phyloP scores from a whole-genome alignment of 345 rosid genomes.

The Euphorbia pulcherrima region DNA sequence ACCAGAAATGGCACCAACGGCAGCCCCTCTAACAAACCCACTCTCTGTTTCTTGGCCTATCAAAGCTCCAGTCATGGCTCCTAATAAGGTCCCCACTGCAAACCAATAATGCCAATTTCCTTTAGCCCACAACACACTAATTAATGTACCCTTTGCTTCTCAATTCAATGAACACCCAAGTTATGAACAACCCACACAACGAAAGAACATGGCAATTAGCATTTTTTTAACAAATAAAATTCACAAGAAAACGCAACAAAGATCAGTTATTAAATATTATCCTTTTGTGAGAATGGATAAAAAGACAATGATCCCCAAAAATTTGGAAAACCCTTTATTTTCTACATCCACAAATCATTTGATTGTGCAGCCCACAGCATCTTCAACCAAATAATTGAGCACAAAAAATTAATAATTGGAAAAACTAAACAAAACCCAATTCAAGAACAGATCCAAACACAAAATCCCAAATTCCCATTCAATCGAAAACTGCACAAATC shows the following conservation, averaged over 20 bases:
- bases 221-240: neutral
- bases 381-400: neutral
- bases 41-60: constrained; percentile 99
- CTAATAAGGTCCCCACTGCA: constrained; percentile 93
- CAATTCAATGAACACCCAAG: neutral
- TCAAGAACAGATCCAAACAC: constrained; percentile 12
- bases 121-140: too few species aligned
- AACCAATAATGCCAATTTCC: constrained; percentile 16
- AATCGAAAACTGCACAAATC: constrained; percentile 5
- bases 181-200: neutral
- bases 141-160: neutral
- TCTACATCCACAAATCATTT: neutral
- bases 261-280: neutral
- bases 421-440: constrained; percentile 6
- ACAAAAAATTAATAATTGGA: constrained; percentile 1
- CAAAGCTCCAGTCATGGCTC: constrained; percentile 97
- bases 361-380: neutral
- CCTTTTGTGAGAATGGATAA: neutral
- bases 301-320: constrained; percentile 8
- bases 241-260: constrained; percentile 7
- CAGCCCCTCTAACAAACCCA: constrained; percentile 95
- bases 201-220: neutral
- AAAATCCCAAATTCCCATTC: neutral
- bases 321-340: constrained; percentile 5
- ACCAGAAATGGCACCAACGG: constrained; percentile 97